These are phyloP conservation scores for Neurospora sp. DNA, from an alignment of 495 filamentous ascomycete species.

Conservation along the genomic window DNA sequence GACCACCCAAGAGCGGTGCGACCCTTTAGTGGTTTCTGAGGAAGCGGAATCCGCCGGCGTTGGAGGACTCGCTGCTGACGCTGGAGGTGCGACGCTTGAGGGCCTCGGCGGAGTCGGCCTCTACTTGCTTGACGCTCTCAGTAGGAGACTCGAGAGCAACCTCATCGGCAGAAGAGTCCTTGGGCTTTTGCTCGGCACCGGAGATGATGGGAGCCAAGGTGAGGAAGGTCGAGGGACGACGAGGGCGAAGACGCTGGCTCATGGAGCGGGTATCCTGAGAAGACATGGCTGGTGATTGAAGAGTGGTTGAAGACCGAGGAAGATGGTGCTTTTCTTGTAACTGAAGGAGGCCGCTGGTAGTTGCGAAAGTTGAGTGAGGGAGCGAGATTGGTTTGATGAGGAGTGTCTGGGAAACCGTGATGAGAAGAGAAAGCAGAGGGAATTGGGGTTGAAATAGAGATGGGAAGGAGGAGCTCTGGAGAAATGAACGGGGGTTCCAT, in stretches of 20 bases:
- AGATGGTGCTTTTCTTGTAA: background rate
- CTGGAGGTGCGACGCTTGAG: slow-evolving; percentile 25
- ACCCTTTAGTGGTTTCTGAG: slow-evolving; percentile 31
- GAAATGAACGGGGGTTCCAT: background rate
- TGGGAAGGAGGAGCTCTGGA: background rate
- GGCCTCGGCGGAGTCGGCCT: slow-evolving; percentile 11
- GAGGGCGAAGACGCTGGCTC: slow-evolving; percentile 2
- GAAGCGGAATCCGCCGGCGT: slow-evolving; percentile 23
- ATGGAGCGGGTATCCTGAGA: background rate
- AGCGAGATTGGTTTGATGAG: background rate
- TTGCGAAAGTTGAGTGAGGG: background rate
- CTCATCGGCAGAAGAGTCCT: background rate
- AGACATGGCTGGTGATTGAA: background rate
- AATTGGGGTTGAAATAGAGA: background rate
- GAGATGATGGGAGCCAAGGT: slow-evolving; percentile 35
- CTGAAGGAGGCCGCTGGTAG: background rate
- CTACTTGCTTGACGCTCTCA: background rate
- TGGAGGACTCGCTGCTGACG: slow-evolving; percentile 24
- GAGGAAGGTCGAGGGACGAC: slow-evolving; percentile 31
- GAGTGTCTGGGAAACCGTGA: background rate
- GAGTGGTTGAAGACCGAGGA: background rate
- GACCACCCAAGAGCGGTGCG: slow-evolving; percentile 20
- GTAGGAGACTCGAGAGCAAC: slow-evolving; percentile 8
- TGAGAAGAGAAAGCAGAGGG: background rate
- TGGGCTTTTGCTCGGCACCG: slow-evolving; percentile 6